Percentiles rank a stretch among this genome's conserved stretches.
phyloP scores from a whole-genome alignment of 768 basidiomycete genomes.

The Russula virescens region DNA sequence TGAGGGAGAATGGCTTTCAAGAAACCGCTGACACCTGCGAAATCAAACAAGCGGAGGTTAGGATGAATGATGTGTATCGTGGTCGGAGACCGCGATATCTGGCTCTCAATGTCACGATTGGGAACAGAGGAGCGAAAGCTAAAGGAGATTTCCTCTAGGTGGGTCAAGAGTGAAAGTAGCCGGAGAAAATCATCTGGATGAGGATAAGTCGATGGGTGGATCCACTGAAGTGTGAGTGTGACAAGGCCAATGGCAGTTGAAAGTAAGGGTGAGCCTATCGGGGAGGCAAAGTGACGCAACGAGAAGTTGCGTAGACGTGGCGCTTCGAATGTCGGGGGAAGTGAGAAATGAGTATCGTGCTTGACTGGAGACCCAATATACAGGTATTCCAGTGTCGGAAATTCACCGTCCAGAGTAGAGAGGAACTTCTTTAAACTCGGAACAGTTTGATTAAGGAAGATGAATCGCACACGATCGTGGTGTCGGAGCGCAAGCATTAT shows the following conservation, averaged over 20 bases:
- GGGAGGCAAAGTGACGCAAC: neutral
- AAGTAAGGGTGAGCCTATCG: neutral
- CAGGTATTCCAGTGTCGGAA: neutral
- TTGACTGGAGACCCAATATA: neutral
- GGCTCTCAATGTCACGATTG: neutral
- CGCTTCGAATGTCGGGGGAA: neutral
- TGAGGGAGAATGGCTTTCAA: neutral
- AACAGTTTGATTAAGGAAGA: neutral
- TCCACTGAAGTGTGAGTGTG: neutral
- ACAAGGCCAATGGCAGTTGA: neutral
- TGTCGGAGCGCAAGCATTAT: neutral
- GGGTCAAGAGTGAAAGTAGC: neutral
- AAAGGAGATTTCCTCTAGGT: neutral
- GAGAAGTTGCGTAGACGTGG: neutral
- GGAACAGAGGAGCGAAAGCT: neutral
- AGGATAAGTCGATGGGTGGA: neutral
- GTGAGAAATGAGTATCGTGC: neutral
- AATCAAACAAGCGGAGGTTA: neutral
- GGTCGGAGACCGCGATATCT: neutral
- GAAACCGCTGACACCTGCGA: neutral
- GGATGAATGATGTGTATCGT: neutral
- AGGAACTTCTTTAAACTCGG: neutral
- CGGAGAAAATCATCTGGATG: neutral
- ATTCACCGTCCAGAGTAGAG: neutral
- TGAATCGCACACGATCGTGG: neutral